Conservation (phyloP, 169 alveolate species). For the Plasmodium adleri region DNA sequence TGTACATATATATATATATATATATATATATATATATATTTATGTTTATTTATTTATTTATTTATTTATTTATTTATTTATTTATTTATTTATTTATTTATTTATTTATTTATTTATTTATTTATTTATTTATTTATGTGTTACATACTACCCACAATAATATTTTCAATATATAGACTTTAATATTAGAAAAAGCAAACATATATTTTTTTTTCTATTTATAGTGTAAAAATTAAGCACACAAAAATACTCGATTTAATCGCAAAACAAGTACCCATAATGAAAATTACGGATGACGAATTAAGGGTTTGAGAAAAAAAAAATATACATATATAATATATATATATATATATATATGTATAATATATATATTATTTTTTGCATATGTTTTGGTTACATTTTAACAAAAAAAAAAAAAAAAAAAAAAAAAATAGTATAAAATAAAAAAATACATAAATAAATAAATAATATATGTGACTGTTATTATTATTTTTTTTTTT, state of each 20-base stretch:
- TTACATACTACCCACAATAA: no score
- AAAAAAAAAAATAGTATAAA: neutral
- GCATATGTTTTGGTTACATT: no score
- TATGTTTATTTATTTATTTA: neutral
- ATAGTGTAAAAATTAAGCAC: constrained; percentile 71
- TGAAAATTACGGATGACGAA: constrained; percentile 73
- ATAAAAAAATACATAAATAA: neutral
- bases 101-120: neutral
- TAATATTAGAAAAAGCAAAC: neutral
- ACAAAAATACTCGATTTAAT: constrained; percentile 55
- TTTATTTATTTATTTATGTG: no score
- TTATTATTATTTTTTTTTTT: constrained; percentile 5
- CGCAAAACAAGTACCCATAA: constrained; percentile 71
- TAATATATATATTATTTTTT: neutral
- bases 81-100: neutral
- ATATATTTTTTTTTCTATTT: neutral
- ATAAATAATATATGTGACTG: no score
- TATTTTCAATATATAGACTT: no score
- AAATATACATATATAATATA: neutral
- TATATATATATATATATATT: neutral
- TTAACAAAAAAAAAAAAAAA: no score
- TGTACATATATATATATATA: neutral
- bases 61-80: neutral
- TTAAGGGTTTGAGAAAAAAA: constrained; percentile 18
- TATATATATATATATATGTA: neutral